phyloP scores from a whole-genome alignment of 2,329 filamentous ascomycete species.

The Graphilbum sp. region DNA sequence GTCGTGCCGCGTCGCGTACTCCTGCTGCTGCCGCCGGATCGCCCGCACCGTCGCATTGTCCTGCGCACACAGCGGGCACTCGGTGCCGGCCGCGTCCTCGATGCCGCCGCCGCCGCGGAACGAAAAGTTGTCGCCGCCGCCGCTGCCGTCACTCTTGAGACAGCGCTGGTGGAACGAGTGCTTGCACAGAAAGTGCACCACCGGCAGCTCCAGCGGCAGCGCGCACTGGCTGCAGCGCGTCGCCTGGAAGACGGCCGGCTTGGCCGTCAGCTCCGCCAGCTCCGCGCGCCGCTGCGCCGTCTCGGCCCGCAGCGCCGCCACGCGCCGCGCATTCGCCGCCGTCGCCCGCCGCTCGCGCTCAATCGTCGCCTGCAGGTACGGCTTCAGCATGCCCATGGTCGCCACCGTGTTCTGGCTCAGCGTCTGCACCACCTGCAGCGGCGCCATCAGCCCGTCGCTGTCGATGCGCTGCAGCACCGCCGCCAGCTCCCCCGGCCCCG shows the following conservation, averaged over 20 bases:
- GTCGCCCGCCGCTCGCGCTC: slow-evolving; percentile 81
- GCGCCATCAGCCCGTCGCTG: slow-evolving; percentile 81
- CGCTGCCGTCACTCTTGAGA: slow-evolving; percentile 31
- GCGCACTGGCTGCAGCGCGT: slow-evolving; percentile 76
- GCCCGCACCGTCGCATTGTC: slow-evolving; percentile 80
- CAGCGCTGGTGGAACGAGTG: slow-evolving; percentile 93
- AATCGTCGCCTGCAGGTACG: slow-evolving; percentile 79
- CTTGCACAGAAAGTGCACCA: slow-evolving; percentile 92
- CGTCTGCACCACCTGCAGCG: slow-evolving; percentile 89
- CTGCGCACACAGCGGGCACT: slow-evolving; percentile 73
- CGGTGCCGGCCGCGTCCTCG: slow-evolving; percentile 21
- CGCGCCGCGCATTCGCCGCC: slow-evolving; percentile 58
- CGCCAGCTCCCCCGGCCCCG: slow-evolving; percentile 66
- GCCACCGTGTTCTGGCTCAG: slow-evolving; percentile 55
- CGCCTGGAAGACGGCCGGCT: slow-evolving; percentile 79
- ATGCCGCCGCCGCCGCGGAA: neutral
- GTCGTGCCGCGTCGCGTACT: slow-evolving; percentile 75
- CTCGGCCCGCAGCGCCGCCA: slow-evolving; percentile 68
- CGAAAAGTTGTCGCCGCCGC: slow-evolving; percentile 24
- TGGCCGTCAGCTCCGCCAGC: slow-evolving; percentile 57
- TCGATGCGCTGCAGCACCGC: slow-evolving; percentile 74
- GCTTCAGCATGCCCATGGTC: slow-evolving; percentile 94
- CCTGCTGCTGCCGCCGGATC: slow-evolving; percentile 71
- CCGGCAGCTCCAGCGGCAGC: slow-evolving; percentile 64
- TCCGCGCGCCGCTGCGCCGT: slow-evolving; percentile 67